Evolutionary conservation across 768 basidiomycete genomes (phyloP).

Genomic region (Lactarius akahatsu): DNA sequence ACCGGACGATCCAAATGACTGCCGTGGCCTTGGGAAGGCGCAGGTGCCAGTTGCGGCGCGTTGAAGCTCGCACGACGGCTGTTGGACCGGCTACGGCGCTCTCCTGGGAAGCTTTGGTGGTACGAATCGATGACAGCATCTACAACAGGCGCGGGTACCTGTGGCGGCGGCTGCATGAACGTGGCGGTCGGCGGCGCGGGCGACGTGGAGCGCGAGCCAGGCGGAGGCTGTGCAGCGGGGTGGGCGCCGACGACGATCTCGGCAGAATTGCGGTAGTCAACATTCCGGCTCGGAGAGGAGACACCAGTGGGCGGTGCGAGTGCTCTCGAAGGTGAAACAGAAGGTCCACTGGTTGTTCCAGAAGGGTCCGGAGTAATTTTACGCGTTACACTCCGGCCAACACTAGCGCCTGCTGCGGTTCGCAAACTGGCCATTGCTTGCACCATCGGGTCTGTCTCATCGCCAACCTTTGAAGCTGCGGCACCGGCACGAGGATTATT

Average conservation of each 20-base stretch:
- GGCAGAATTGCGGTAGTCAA: slow-evolving; percentile 75
- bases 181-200: slow-evolving; percentile 72
- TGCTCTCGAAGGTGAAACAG: slow-evolving; percentile 18
- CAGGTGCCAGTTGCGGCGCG: slow-evolving; percentile 32
- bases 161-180: slow-evolving; percentile 62
- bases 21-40: slow-evolving; percentile 31
- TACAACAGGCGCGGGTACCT: slow-evolving; percentile 51
- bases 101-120: slow-evolving; percentile 84
- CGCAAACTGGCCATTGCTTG: slow-evolving; percentile 37
- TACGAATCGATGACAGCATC: slow-evolving; percentile 77
- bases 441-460: slow-evolving; percentile 43
- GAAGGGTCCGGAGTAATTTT: slow-evolving; percentile 27
- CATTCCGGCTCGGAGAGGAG: slow-evolving; percentile 32
- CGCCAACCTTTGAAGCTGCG: slow-evolving; percentile 30
- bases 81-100: slow-evolving; percentile 55
- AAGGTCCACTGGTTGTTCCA: slow-evolving; percentile 17
- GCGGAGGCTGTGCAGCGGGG: slow-evolving; percentile 45
- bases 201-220: slow-evolving; percentile 65
- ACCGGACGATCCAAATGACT: slow-evolving; percentile 45
- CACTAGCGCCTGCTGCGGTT: slow-evolving; percentile 36
- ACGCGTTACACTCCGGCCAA: slow-evolving; percentile 32
- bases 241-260: slow-evolving; percentile 77
- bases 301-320: slow-evolving; percentile 29
- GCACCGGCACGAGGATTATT: slow-evolving; percentile 27
- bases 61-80: slow-evolving; percentile 36